Evolutionary conservation across 352 stramenopile genomes (phyloP), one percentile per base, ranked within the genome.

Genomic region (Phytophthora palmivora): DNA sequence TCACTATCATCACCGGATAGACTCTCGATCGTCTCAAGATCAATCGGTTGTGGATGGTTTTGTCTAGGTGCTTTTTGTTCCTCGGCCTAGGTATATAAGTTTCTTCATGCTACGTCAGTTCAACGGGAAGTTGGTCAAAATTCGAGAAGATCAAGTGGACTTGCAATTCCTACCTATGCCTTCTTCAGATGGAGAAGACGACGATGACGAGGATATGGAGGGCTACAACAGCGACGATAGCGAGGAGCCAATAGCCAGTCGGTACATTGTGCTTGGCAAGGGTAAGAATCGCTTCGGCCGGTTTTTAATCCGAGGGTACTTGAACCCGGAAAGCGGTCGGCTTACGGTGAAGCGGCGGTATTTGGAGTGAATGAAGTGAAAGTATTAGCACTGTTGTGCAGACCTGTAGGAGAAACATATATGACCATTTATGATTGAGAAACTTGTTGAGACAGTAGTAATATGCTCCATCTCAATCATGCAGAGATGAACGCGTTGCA

Each of bases 81-180:
- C n/a, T n/a, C n/a, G n/a, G n/a, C n/a, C n/a, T 16, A 85, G 81
- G 36, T 92, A 92, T 36, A 74, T 37, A 19, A 81, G 83, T 0
- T 91, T 79, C 39, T 92, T 92, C 44, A 88, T 89, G 62, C 62
- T 92, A 49, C 70, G 81, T 6, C 83, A 92, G 63, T 88, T 87
- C 42, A 87, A 82, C 51, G 83, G 83, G 16, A 75, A 58, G 11
- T 61, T 84, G 38, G 53, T 89, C 15, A 76, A 77, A 39, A 74
- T 92, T 43, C 72, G 74, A 43, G 83, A 92, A 46, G 74, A 84
- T 19, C 67, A 84, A 64, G 66, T 92, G 46, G 75, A 92, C 37
- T 67, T 92, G 28, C 55, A 87, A 32, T 92, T 92, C 22, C 28
- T 89, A n/a, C 75, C 69, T 14, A 67, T 89, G 53, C 62, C 65